A percentile compares a stretch with the other conserved stretches of the same genome.
These are phyloP conservation scores for Clonostachys chloroleuca DNA, from an alignment of 2,329 filamentous ascomycete genomes.

Conservation along the genomic window DNA sequence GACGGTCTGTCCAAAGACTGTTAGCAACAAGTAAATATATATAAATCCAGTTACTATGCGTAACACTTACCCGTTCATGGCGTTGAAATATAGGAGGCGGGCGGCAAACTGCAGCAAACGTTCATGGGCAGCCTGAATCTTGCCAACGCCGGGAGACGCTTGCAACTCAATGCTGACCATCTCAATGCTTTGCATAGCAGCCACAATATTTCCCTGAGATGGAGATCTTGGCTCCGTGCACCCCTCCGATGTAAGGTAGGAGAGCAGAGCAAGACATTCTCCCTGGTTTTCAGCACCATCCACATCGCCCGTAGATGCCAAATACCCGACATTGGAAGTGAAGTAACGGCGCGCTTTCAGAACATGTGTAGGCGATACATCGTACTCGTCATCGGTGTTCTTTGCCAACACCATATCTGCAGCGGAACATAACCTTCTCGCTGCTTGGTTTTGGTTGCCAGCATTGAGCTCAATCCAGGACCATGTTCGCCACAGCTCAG, in stretches of 20 bases:
- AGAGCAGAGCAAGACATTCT: constrained; percentile 60
- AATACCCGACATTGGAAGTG: constrained; percentile 46
- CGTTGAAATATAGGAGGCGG: constrained; percentile 62
- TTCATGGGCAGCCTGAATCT: constrained; percentile 44
- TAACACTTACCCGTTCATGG: constrained; percentile 44
- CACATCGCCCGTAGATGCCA: constrained; percentile 43
- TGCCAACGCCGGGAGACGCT: constrained; percentile 12
- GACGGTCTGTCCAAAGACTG: constrained; percentile 46
- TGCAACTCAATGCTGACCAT: constrained; percentile 36
- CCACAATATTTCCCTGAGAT: constrained; percentile 50
- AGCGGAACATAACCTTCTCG: constrained; percentile 32
- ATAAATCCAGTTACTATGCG: too few relatives aligned
- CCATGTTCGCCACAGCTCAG: constrained; percentile 41
- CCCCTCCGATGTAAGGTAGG: constrained; percentile 53
- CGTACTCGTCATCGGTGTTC: constrained; percentile 5
- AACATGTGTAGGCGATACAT: constrained; percentile 27
- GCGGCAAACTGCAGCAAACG: constrained; percentile 65
- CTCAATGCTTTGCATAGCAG: constrained; percentile 37
- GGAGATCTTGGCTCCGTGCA: constrained; percentile 36
- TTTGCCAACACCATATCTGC: constrained; percentile 19
- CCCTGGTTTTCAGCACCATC: constrained; percentile 48
- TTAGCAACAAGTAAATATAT: background rate
- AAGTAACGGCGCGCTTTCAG: constrained; percentile 53
- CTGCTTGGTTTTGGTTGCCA: constrained; percentile 23
- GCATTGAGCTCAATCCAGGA: constrained; percentile 60